Conservation (phyloP, 2,329 filamentous ascomycete species). For the Cryphonectria parasitica region DNA sequence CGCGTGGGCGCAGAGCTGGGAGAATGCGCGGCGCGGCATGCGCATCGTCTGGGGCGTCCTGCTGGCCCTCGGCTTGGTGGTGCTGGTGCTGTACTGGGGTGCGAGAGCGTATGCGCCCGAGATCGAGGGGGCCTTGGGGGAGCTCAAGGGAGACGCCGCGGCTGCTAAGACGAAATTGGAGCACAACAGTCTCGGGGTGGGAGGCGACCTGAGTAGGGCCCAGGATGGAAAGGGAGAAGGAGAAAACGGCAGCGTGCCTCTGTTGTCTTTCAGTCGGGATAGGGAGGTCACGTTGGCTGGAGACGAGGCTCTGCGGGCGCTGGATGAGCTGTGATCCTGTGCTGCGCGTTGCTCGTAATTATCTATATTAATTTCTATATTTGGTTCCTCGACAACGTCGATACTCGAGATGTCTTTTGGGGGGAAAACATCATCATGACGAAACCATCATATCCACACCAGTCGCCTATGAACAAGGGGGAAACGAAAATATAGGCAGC, state of each 20-base stretch:
- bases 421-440: background rate
- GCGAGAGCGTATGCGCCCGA: constrained; percentile 22
- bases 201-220: background rate
- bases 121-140: constrained; percentile 25
- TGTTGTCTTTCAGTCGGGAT: constrained; percentile 33
- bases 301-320: constrained; percentile 37
- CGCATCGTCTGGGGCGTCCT: constrained; percentile 66
- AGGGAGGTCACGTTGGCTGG: constrained; percentile 28
- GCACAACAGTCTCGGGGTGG: background rate
- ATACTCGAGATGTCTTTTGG: constrained; percentile 12
- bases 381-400: background rate
- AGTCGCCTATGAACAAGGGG: background rate
- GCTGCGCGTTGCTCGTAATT: constrained; percentile 5
- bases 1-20: constrained; percentile 69
- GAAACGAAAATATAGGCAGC: background rate
- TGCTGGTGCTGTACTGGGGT: constrained; percentile 48
- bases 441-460: background rate
- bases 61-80: constrained; percentile 50
- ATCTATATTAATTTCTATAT: background rate
- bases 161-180: constrained; percentile 23
- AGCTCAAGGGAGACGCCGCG: constrained; percentile 19
- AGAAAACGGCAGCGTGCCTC: constrained; percentile 33
- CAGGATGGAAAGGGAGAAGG: constrained; percentile 29
- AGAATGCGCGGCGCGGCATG: constrained; percentile 66
- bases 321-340: constrained; percentile 39